Percentiles rank a stretch among this genome's conserved stretches.
These are phyloP conservation scores for Naganishia albida DNA, from an alignment of 1,284 basidiomycete species.

Conservation along the genomic window DNA sequence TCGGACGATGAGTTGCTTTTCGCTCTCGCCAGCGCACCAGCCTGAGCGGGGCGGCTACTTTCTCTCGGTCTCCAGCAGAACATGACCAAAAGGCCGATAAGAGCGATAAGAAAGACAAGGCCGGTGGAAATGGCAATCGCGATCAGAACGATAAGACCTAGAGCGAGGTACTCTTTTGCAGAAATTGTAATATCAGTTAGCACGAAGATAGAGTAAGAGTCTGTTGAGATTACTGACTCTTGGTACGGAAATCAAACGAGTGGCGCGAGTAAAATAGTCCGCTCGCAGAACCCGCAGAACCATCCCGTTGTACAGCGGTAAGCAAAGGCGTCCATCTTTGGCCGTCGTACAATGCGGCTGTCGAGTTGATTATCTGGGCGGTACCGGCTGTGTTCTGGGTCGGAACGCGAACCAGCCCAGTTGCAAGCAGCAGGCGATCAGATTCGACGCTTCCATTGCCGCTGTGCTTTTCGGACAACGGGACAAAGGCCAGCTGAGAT, in stretches of 20 bases:
- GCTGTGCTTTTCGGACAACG: constrained; percentile 71
- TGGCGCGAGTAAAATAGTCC: constrained; percentile 79
- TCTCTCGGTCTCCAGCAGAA: constrained; percentile 66
- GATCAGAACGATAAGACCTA: constrained; percentile 91
- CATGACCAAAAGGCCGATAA: constrained; percentile 86
- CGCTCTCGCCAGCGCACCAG: constrained; percentile 30
- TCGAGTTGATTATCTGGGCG: constrained; percentile 67
- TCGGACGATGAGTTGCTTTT: constrained; percentile 66
- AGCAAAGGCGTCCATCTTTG: constrained; percentile 80
- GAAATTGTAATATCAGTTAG: not conserved
- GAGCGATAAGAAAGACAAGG: constrained; percentile 84
- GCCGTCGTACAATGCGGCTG: constrained; percentile 86
- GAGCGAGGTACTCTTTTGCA: constrained; percentile 74
- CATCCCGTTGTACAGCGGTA: constrained; percentile 66
- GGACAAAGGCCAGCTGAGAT: constrained; percentile 85
- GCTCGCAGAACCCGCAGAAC: constrained; percentile 70
- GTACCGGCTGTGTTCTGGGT: not conserved
- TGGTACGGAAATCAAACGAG: constrained; percentile 71
- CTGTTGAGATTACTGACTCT: constrained; percentile 60
- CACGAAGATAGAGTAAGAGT: constrained; percentile 1
- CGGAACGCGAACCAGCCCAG: constrained; percentile 70
- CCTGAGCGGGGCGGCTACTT: constrained; percentile 37
- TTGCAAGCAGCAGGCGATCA: constrained; percentile 87
- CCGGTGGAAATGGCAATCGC: constrained; percentile 96
- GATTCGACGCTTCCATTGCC: constrained; percentile 67